Conservation (phyloP, 345 rosid genomes). For the Euphorbia lathyris region DNA sequence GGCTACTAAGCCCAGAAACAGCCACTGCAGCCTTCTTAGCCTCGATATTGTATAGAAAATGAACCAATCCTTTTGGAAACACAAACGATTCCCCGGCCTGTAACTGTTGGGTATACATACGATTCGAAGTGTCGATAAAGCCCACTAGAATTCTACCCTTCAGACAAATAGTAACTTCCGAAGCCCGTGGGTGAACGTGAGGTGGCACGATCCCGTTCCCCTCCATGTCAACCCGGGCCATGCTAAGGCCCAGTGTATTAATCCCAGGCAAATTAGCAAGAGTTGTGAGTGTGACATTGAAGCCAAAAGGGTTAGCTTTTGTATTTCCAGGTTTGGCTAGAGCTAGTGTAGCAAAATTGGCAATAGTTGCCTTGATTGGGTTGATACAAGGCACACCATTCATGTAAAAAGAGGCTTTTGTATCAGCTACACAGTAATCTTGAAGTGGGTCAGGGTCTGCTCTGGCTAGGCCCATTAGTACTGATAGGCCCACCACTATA, state of each 20-base stretch:
- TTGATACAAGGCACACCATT: slow-evolving; percentile 59
- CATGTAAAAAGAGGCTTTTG: slow-evolving; percentile 28
- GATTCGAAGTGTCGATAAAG: slow-evolving; percentile 53
- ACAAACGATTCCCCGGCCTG: slow-evolving; percentile 62
- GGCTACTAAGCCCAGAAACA: slow-evolving; percentile 65
- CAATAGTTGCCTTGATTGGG: slow-evolving; percentile 36
- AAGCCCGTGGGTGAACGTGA: slow-evolving; percentile 76
- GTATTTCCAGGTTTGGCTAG: slow-evolving; percentile 49
- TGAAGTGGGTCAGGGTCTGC: slow-evolving; percentile 71
- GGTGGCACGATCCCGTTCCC: slow-evolving; percentile 46
- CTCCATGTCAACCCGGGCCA: slow-evolving; percentile 53
- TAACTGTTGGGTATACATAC: slow-evolving; percentile 48
- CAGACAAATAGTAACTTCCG: slow-evolving; percentile 63
- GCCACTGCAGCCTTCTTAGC: slow-evolving; percentile 42
- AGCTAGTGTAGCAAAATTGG: slow-evolving; percentile 57
- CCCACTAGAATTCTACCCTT: slow-evolving; percentile 54
- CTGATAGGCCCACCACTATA: slow-evolving; percentile 21
- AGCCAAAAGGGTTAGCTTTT: slow-evolving; percentile 41
- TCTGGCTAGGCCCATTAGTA: slow-evolving; percentile 36
- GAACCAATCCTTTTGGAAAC: slow-evolving; percentile 65
- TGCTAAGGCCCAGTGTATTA: slow-evolving; percentile 72
- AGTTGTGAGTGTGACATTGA: slow-evolving; percentile 53
- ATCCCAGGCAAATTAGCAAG: slow-evolving; percentile 54
- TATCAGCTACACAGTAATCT: slow-evolving; percentile 66
- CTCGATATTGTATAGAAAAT: slow-evolving; percentile 55